Evolutionary conservation across 176 grass and related monocot species (phyloP), one percentile per base, ranked within the genome.

Genomic region (Carex scoparia): DNA sequence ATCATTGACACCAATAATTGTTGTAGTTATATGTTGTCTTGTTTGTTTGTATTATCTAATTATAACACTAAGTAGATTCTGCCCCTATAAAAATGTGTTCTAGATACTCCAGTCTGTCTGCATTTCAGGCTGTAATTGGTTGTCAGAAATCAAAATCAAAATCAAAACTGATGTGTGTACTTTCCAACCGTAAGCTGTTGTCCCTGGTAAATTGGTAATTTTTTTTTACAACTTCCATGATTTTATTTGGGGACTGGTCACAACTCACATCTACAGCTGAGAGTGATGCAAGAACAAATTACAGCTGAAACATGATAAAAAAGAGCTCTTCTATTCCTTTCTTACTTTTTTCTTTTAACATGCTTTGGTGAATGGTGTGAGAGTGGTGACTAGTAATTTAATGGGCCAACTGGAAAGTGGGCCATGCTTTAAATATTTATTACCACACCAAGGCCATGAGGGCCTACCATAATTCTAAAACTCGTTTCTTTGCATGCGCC

Each of bases 1-100:
- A 76, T 75, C 19, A 67, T 83, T 83, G 40, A 49, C 23, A 69
- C 14, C 81, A 83, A 83, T 83, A 69, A 83, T 83, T 83, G 81
- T 31, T 15, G 7, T 49, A 53, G 53, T 58, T 79, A 79, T 33
- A 32, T 13, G 18, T 16, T 0, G 14, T 79, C 28, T 7, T 79
- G 28, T 79, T 54, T 56, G 19, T 10, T 79, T 79, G 53, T 79
- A 58, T 79, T 33, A 79, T 58, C 74, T 58, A 16, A 79, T 58
- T 58, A 37, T 79, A 18, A n/a, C 57, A 79, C 12, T 32, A 79
- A 79, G 0, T 58, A 56, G 51, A 79, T 79, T 56, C 7, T 35
- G 33, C 11, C 51, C 30, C 74, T 57, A 79, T 30, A 56, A 55
- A 58, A 35, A 13, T 75, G 48, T 23, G 69, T 19, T 74, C 70